Percentiles rank a stretch among this genome's conserved stretches.
phyloP scores from a whole-genome alignment of 345 rosid genomes.

The Rhodomyrtus tomentosa region DNA sequence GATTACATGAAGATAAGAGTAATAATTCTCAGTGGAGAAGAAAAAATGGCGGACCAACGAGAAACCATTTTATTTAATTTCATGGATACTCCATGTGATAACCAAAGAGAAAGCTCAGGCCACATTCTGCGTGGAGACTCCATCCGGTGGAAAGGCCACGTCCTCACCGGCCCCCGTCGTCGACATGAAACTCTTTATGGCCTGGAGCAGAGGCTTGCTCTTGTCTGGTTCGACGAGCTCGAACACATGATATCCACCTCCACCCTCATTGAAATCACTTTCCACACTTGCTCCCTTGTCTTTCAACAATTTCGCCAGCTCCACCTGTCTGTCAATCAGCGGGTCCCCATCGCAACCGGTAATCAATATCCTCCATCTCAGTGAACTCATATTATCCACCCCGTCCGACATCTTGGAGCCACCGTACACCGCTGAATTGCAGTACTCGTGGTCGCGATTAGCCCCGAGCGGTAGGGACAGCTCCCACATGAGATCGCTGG shows the following conservation, averaged over 20 bases:
- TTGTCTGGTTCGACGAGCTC: not conserved
- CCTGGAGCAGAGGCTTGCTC: conserved; percentile 4
- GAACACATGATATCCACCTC: not conserved
- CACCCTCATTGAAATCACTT: not conserved
- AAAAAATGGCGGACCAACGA: not conserved
- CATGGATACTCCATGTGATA: not conserved
- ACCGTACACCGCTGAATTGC: conserved; percentile 29
- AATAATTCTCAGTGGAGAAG: not conserved
- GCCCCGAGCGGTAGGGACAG: conserved; percentile 33
- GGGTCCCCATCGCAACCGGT: conserved; percentile 1
- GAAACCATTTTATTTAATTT: not conserved
- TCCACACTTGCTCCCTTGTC: not conserved
- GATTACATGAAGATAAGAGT: not conserved
- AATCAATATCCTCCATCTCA: conserved; percentile 20
- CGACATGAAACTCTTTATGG: not conserved
- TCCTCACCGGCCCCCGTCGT: not conserved
- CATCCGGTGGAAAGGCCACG: not conserved
- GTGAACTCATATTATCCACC: not conserved
- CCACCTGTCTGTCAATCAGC: not conserved
- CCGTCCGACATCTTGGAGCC: conserved; percentile 11
- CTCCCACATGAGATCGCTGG: conserved; percentile 41
- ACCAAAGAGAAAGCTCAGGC: not conserved
- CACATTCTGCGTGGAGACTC: not conserved
- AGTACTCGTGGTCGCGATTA: conserved; percentile 47
- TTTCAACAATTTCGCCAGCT: not conserved